Evolutionary conservation across 768 basidiomycete species (phyloP).

Genomic region (Tricholoma flavovirens): DNA sequence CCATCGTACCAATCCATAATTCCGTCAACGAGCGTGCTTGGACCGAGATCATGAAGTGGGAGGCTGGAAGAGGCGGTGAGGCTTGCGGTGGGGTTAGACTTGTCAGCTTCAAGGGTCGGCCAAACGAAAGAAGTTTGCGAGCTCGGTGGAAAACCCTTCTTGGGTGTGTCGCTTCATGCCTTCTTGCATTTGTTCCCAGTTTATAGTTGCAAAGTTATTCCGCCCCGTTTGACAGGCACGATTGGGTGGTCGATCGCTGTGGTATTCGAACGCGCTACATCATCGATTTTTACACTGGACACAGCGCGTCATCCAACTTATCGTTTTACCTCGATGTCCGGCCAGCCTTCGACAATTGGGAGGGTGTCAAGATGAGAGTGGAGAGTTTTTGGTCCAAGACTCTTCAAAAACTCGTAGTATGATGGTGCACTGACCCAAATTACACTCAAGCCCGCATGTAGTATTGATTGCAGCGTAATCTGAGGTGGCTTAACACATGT

Average conservation of each 20-base stretch:
- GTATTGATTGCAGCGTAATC: background rate
- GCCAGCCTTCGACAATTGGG: conserved; percentile 92
- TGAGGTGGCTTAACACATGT: conserved; percentile 34
- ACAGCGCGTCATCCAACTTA: conserved; percentile 43
- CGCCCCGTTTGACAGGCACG: conserved; percentile 93
- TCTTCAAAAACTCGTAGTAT: conserved; percentile 17
- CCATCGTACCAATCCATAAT: conserved; percentile 97
- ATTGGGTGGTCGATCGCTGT: conserved; percentile 95
- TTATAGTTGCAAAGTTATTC: conserved; percentile 58
- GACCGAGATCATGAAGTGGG: conserved; percentile 80
- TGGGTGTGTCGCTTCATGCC: conserved; percentile 54
- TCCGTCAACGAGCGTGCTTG: conserved; percentile 96
- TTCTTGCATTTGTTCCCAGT: conserved; percentile 2
- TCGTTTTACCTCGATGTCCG: conserved; percentile 94
- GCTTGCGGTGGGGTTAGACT: conserved; percentile 77
- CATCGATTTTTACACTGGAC: conserved; percentile 97
- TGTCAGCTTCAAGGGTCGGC: conserved; percentile 87
- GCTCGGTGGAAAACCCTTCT: conserved; percentile 78
- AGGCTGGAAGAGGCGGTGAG: conserved; percentile 73
- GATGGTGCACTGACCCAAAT: background rate
- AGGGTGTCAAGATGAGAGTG: conserved; percentile 81
- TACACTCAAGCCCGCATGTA: background rate
- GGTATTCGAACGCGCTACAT: conserved; percentile 87
- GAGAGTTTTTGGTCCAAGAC: conserved; percentile 39
- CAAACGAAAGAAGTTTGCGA: conserved; percentile 71